Evolutionary conservation across 1,139 yeast genomes (phyloP), one percentile per base, ranked within the genome.

Genomic region (Nakaseomyces delphensis): DNA sequence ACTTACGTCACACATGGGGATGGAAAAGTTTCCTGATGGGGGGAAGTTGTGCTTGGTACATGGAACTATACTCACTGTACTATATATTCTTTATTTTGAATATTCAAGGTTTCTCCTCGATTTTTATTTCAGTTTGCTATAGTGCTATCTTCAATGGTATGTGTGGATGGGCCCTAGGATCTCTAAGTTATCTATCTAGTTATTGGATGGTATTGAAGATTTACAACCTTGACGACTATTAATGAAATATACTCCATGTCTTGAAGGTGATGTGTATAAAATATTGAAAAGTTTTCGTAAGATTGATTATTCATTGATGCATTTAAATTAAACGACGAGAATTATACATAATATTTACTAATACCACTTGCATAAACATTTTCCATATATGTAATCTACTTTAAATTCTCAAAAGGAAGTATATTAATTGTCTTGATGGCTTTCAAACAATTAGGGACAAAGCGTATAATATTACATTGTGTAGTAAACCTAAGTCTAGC

Each of bases 1-100:
- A 28, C 4, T 10, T 30, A 20, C 36, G 38, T 25, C 44, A 42
- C 43, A 77, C 81, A 55, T 86, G 96, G 95, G 85, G 84, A 59
- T 86, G 96, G 95, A 70, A 81, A 51, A 70, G 87, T 14, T 85
- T 84, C 60, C 62, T 77, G 48, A 77, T 79, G 31, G 87, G 95
- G 3, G 72, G 85, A 1, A 77, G 87, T 46, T 72, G 77, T 24
- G 77, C 87, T 20, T 71, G 82, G 71, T 85, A 82, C 65, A 71
- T 86, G 48, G 76, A 76, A 54, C 64, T 69, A 2, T 84, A 83
- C 59, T 77, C 93, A 7, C 56, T 82, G 18, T 83, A 82, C 56
- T 84, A 85, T 59, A 76, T 78, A 56, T 55, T 76, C 45, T 66
- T 64, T 39, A 70, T 73, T 50, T 66, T 81, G 57, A 71, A 74